Evolutionary conservation across 495 filamentous ascomycete genomes (phyloP).

Genomic region (Daldinia grandis): DNA sequence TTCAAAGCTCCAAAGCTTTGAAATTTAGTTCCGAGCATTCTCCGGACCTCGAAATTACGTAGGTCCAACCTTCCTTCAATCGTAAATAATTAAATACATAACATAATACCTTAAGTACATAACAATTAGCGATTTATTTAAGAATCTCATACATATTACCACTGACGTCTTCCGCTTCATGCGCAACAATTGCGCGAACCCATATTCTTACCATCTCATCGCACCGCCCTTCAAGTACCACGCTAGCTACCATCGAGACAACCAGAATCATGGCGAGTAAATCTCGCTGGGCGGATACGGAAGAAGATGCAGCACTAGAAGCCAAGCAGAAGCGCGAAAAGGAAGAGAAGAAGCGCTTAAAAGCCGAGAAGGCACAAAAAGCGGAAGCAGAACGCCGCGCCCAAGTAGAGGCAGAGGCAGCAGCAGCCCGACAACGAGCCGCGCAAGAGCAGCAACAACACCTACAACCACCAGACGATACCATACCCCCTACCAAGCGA

Average conservation of each 20-base stretch:
- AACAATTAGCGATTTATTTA: neutral
- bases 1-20: neutral
- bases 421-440: constrained; percentile 54
- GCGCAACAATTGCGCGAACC: constrained; percentile 5
- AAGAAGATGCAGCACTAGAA: constrained; percentile 75
- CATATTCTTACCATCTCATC: constrained; percentile 7
- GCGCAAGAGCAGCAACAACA: constrained; percentile 47
- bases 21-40: constrained; percentile 35
- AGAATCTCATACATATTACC: neutral
- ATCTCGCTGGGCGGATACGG: constrained; percentile 88
- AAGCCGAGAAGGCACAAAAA: constrained; percentile 83
- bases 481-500: constrained; percentile 62
- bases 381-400: constrained; percentile 63
- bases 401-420: constrained; percentile 38
- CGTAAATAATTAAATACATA: neutral
- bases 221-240: neutral
- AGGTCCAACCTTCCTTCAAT: neutral
- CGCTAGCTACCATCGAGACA: constrained; percentile 7
- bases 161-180: neutral
- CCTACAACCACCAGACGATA: constrained; percentile 32
- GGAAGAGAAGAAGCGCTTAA: constrained; percentile 85
- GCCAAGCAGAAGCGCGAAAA: constrained; percentile 83
- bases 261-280: constrained; percentile 65
- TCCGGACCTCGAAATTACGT: constrained; percentile 33
- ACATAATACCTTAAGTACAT: neutral